A percentile compares a stretch with the other conserved stretches of the same genome.
Conservation (phyloP, 805 yeast species). For the Myxozyma mucilagina region DNA sequence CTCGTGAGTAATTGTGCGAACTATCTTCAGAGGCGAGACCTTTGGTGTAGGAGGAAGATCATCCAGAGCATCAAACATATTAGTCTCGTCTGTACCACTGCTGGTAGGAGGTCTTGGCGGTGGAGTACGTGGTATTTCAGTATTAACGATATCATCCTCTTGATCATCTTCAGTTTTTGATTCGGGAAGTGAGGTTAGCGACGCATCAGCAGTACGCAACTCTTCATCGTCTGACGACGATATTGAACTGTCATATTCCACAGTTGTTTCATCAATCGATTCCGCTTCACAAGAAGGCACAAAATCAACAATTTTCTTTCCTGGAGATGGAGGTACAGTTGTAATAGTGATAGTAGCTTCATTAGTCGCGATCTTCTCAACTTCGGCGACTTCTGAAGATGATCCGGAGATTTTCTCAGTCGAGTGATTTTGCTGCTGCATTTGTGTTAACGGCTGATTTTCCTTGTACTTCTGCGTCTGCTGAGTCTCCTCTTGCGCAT, state of each 20-base stretch:
- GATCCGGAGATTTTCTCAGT: neutral
- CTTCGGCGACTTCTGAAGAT: no score
- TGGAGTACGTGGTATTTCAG: neutral
- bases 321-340: constrained; percentile 15
- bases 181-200: neutral
- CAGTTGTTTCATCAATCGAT: neutral
- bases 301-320: constrained; percentile 2
- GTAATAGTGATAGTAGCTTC: constrained; percentile 4
- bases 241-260: neutral
- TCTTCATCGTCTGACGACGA: neutral
- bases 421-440: neutral
- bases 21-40: constrained; percentile 12
- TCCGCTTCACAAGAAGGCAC: neutral
- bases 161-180: neutral
- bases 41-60: neutral
- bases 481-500: neutral
- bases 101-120: neutral
- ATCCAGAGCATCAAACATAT: constrained; percentile 6
- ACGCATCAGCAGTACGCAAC: neutral
- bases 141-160: neutral
- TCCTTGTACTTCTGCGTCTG: neutral
- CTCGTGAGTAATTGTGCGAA: neutral
- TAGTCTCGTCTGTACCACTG: neutral
- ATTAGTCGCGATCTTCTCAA: neutral
- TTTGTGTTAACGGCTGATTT: neutral